phyloP scores from a whole-genome alignment of 169 alveolate species.

The Plasmodium cynomolgi region DNA sequence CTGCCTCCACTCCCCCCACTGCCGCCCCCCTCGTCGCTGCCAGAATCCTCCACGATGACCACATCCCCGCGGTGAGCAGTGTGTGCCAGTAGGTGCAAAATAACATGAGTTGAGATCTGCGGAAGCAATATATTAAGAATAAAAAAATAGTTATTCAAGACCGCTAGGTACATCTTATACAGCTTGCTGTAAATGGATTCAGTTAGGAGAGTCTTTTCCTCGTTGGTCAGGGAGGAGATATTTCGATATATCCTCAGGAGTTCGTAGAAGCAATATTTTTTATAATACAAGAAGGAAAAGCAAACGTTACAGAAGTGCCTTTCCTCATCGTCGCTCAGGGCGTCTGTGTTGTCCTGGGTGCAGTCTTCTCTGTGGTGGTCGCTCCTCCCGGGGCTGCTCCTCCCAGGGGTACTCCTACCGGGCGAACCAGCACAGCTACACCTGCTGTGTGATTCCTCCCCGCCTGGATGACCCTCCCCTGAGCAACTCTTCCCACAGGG shows the following conservation, averaged over 20 bases:
- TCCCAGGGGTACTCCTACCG: background rate
- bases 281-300: slow-evolving; percentile 69
- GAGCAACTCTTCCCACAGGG: background rate
- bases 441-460: background rate
- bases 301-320: slow-evolving; percentile 69
- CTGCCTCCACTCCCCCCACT: background rate
- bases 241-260: slow-evolving; percentile 53
- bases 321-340: slow-evolving; percentile 41
- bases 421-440: background rate
- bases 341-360: background rate
- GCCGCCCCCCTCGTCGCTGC: background rate
- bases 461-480: background rate
- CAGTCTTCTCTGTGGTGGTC: background rate
- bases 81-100: slow-evolving; percentile 19
- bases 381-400: background rate
- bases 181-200: slow-evolving; percentile 49
- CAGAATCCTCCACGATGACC: background rate
- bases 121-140: slow-evolving; percentile 56
- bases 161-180: slow-evolving; percentile 52
- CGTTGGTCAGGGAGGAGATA: slow-evolving; percentile 9
- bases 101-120: slow-evolving; percentile 50
- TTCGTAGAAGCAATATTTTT: slow-evolving; percentile 64
- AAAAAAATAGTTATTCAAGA: slow-evolving; percentile 46
- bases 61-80: slow-evolving; percentile 19
- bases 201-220: slow-evolving; percentile 24